phyloP scores from a whole-genome alignment of 2,329 filamentous ascomycete genomes.

The Aspergillus ibericus region DNA sequence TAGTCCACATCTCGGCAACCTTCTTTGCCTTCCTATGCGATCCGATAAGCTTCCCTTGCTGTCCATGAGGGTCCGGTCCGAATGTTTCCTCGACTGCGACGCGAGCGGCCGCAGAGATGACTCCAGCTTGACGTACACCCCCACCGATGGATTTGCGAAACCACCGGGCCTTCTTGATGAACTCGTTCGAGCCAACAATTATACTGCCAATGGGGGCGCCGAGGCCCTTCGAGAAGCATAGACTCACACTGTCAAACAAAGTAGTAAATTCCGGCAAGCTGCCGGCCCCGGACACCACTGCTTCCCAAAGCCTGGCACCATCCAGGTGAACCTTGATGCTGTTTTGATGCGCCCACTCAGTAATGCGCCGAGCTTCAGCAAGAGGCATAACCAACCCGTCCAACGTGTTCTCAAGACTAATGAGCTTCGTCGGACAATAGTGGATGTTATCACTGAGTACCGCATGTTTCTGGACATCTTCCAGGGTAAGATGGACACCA shows the following conservation, averaged over 20 bases:
- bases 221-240: conserved; percentile 81
- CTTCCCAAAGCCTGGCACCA: conserved; percentile 80
- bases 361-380: conserved; percentile 67
- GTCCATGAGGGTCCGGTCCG: conserved; percentile 55
- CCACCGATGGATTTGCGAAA: conserved; percentile 79
- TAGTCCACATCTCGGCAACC: conserved; percentile 66
- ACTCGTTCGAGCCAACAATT: conserved; percentile 59
- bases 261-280: conserved; percentile 65
- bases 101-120: conserved; percentile 72
- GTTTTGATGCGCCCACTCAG: conserved; percentile 65
- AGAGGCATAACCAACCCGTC: conserved; percentile 77
- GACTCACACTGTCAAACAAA: conserved; percentile 70
- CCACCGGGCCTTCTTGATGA: conserved; percentile 70
- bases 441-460: conserved; percentile 69
- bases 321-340: conserved; percentile 73
- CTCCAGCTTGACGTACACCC: conserved; percentile 72
- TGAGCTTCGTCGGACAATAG: conserved; percentile 74
- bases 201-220: conserved; percentile 80
- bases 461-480: conserved; percentile 69
- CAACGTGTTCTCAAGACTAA: conserved; percentile 84
- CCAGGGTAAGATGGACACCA: conserved; percentile 70
- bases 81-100: conserved; percentile 81
- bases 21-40: conserved; percentile 64
- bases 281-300: conserved; percentile 68
- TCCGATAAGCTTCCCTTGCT: conserved; percentile 61